These are phyloP conservation scores for Aureobasidium leucospermi DNA, from an alignment of 2,329 filamentous ascomycete genomes.

Conservation along the genomic window DNA sequence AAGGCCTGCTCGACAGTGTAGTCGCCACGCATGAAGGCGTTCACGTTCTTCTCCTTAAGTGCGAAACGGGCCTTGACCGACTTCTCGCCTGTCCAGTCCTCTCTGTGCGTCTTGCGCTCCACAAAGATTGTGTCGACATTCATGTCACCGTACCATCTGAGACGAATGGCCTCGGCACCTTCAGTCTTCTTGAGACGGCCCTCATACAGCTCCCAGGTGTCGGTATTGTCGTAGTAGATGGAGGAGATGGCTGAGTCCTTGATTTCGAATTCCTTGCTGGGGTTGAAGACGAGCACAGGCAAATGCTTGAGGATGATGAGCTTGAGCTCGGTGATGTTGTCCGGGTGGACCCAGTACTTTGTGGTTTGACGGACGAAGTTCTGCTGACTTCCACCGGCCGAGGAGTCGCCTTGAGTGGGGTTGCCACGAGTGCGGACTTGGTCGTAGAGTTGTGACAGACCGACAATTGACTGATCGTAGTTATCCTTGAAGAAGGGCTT, in stretches of 20 bases:
- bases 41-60: slow-evolving; percentile 95
- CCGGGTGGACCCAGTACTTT: slow-evolving; percentile 98
- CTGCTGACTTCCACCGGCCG: slow-evolving; percentile 84
- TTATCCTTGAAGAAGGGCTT: slow-evolving; percentile 99
- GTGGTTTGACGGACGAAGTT: slow-evolving; percentile 96
- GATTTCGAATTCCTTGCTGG: slow-evolving; percentile 89
- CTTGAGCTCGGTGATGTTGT: slow-evolving; percentile 97
- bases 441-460: slow-evolving; percentile 92
- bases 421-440: slow-evolving; percentile 88
- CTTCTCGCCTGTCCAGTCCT: slow-evolving; percentile 99
- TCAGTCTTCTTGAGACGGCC: slow-evolving; percentile 96
- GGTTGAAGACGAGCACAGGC: slow-evolving; percentile 93
- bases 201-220: slow-evolving; percentile 89
- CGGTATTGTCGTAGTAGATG: slow-evolving; percentile 95
- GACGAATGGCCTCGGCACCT: slow-evolving; percentile 89
- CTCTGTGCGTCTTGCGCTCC: slow-evolving; percentile 94
- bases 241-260: slow-evolving; percentile 93
- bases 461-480: slow-evolving; percentile 91
- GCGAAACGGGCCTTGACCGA: slow-evolving; percentile 96
- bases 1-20: slow-evolving; percentile 84
- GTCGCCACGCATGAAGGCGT: slow-evolving; percentile 77
- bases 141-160: slow-evolving; percentile 98
- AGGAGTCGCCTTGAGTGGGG: slow-evolving; percentile 82
- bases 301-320: slow-evolving; percentile 96
- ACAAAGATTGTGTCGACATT: slow-evolving; percentile 91